phyloP scores from a whole-genome alignment of 202 grass and related monocot species.

The Sporobolus alterniflorus region DNA sequence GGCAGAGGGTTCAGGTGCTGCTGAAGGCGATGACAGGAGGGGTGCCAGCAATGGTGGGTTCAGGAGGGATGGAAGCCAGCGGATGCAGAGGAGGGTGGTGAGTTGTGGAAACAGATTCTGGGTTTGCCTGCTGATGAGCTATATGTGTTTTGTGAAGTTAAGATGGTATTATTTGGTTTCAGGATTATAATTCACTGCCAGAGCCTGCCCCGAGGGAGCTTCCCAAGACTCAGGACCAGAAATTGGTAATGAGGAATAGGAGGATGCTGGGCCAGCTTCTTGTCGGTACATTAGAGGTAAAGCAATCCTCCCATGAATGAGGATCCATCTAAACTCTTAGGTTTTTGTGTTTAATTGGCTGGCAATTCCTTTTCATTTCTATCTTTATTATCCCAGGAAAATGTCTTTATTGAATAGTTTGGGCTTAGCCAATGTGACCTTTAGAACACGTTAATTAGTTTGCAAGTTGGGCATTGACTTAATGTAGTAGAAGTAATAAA shows the following conservation, averaged over 20 bases:
- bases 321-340: neutral
- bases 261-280: constrained; percentile 98
- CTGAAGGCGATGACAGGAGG: constrained; percentile 46
- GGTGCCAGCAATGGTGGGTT: constrained; percentile 42
- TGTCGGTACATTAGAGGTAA: constrained; percentile 88
- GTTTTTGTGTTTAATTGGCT: neutral
- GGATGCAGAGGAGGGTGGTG: constrained; percentile 51
- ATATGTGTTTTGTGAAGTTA: constrained; percentile 11
- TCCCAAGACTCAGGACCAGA: constrained; percentile 73
- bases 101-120: neutral
- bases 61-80: constrained; percentile 52
- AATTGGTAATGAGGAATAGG: constrained; percentile 86
- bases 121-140: constrained; percentile 9
- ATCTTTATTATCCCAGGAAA: neutral
- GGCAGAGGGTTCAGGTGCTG: neutral
- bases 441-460: neutral
- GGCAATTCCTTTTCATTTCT: neutral
- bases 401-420: constrained; percentile 10
- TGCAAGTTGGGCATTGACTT: neutral
- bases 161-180: constrained; percentile 28
- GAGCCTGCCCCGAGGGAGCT: constrained; percentile 89
- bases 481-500: neutral
- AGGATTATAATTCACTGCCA: constrained; percentile 83
- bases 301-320: neutral
- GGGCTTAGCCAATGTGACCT: neutral